Evolutionary conservation across 2,329 filamentous ascomycete species (phyloP).

Genomic region (Trichoderma harzianum): DNA sequence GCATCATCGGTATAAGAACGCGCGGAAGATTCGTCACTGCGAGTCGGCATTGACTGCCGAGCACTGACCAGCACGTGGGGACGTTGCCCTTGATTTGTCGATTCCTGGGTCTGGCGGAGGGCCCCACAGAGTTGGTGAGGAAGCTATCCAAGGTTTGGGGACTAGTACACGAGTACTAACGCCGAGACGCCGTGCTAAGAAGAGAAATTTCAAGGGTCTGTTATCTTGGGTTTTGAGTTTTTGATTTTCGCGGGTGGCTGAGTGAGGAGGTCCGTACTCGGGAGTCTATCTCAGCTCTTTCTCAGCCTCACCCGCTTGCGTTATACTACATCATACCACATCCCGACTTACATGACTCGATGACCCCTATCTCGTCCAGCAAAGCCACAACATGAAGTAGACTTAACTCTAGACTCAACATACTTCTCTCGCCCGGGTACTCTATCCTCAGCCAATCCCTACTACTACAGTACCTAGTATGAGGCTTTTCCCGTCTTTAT

Average conservation of each 20-base stretch:
- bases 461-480: not conserved
- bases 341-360: not conserved
- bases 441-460: not conserved
- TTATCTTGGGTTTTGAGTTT: not conserved
- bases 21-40: not conserved
- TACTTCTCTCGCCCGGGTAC: not conserved
- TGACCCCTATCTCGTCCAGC: not conserved
- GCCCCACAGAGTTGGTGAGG: not conserved
- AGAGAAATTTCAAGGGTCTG: not conserved
- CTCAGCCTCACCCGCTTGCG: not conserved
- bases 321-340: not conserved
- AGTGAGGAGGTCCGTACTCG: not conserved
- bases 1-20: constrained; percentile 5
- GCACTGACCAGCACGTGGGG: constrained; percentile 13
- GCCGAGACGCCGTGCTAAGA: not conserved
- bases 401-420: not conserved
- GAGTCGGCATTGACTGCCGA: constrained; percentile 6
- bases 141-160: not conserved
- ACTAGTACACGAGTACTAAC: not conserved
- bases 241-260: not conserved
- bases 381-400: not conserved
- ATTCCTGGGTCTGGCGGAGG: not conserved
- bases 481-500: constrained; percentile 8
- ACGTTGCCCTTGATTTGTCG: not conserved
- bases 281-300: not conserved